Evolutionary conservation across 2,329 filamentous ascomycete genomes (phyloP), one percentile per base, ranked within the genome.

Genomic region (Xylariaceae sp.): DNA sequence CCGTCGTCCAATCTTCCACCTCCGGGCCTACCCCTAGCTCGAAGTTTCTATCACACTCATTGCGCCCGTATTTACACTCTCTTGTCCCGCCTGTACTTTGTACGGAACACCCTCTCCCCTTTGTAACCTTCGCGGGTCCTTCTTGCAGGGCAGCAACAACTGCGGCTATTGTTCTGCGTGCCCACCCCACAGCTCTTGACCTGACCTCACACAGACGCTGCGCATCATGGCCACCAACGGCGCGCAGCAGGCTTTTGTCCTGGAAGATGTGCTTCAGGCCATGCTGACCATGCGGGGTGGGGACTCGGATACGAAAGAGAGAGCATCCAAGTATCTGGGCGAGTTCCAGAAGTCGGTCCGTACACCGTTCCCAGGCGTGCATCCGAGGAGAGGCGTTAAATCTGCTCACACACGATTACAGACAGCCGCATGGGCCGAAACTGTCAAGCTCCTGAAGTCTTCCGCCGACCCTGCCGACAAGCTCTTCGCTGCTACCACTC

Each of bases 281-380:
- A 87, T 97, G 76, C 84, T 87, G 72, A 94, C 92, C 64, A 96
- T 99, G 92, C 88, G 92, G 73, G 89, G 88, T 76, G 88, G 86
- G 67, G 86, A 93, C 72, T 84, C 88, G 71, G 83, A 88, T 66
- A 85, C 89, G 72, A 97, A 97, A 80, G 88, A 88, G 73, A 88
- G 92, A 75, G 92, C 91, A 61, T 92, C 97, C 73, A 87, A 93
- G 73, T 99, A 88, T 73, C 82, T 99, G 61, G 90, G 96, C 77
- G 87, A 86, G 68, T 99, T 97, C 77, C 94, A 99, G 83, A 99
- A 99, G 85, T 97, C 94, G 75, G 93, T 96, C 76, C 67, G 88
- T 83, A 55, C 37, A 56, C 10, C 60, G 8, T 53, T 13, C 61
- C 53, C 60, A 59, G 60, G 67, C 23, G 48, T 9, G 23, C 7